Percentiles rank a stretch among this genome's conserved stretches.
Evolutionary conservation across 768 basidiomycete genomes (phyloP).

Genomic region (Termitomyces sp.): DNA sequence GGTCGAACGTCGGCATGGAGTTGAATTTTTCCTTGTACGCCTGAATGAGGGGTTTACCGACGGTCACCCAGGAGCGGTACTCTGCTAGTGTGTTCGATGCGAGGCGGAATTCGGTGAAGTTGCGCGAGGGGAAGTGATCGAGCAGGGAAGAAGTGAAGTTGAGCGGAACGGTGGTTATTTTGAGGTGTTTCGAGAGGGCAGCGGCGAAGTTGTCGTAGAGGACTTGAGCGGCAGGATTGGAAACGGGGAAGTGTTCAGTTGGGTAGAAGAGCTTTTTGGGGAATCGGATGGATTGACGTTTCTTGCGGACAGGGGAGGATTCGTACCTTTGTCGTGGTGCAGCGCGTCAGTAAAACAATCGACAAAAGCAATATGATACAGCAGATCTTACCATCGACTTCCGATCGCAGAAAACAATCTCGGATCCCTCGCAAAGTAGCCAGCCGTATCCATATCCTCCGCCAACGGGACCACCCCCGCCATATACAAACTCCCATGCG

Average conservation of each 20-base stretch:
- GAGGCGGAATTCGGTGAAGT: conserved; percentile 26
- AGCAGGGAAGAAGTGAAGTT: conserved; percentile 28
- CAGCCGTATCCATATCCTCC: conserved; percentile 38
- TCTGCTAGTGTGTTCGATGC: conserved; percentile 32
- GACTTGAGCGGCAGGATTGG: conserved; percentile 27
- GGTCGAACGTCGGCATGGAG: conserved; percentile 27
- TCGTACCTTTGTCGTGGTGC: conserved; percentile 23
- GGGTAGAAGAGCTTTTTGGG: conserved; percentile 31
- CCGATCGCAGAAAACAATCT: conserved; percentile 27
- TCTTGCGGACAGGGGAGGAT: conserved; percentile 25
- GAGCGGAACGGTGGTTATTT: conserved; percentile 23
- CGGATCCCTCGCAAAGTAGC: conserved; percentile 34
- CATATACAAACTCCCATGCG: conserved; percentile 30
- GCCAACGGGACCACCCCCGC: conserved; percentile 32
- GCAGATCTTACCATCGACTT: conserved; percentile 24
- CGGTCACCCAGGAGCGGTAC: conserved; percentile 32
- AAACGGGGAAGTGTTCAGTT: conserved; percentile 32
- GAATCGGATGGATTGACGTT: conserved; percentile 22
- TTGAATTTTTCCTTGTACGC: conserved; percentile 21
- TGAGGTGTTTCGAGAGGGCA: conserved; percentile 23
- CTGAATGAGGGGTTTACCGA: conserved; percentile 31
- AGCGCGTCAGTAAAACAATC: not conserved
- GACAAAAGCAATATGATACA: not conserved
- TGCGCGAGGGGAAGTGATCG: conserved; percentile 26
- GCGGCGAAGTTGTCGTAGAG: conserved; percentile 28